A percentile compares a stretch with the other conserved stretches of the same genome.
Evolutionary conservation across 2,329 filamentous ascomycete genomes (phyloP).

Genomic region (Talaromyces sp.): DNA sequence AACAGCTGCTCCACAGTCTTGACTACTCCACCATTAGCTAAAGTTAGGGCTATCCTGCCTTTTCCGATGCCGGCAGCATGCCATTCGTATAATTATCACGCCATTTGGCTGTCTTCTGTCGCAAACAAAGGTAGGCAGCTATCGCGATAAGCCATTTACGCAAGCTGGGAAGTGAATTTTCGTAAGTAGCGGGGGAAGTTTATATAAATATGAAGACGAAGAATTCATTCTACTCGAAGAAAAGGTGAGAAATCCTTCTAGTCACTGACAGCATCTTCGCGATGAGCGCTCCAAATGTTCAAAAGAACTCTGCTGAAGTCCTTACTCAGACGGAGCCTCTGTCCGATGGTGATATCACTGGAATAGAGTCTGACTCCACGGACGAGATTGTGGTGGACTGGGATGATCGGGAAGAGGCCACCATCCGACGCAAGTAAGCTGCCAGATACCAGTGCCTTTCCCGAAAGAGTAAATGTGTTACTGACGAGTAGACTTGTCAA

Average conservation of each 20-base stretch:
- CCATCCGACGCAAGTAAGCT: conserved; percentile 24
- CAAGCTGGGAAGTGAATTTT: background rate
- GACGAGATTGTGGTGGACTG: conserved; percentile 24
- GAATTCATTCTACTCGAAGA: background rate
- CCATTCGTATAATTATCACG: conserved; percentile 1
- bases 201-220: background rate
- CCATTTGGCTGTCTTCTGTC: background rate
- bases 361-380: conserved; percentile 15
- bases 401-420: conserved; percentile 23
- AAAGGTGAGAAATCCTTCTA: no score
- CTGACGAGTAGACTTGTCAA: background rate
- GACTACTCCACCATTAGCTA: background rate
- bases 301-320: background rate
- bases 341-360: conserved; percentile 13
- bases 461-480: background rate
- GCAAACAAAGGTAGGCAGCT: background rate
- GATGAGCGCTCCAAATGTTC: background rate
- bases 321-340: background rate
- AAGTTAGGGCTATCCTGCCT: background rate
- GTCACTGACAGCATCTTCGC: no score
- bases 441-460: background rate
- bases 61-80: background rate
- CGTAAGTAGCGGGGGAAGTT: background rate
- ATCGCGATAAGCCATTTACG: background rate
- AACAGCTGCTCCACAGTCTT: no score